Evolutionary conservation across 2,329 filamentous ascomycete genomes (phyloP).

Genomic region (Aspergillus felis): DNA sequence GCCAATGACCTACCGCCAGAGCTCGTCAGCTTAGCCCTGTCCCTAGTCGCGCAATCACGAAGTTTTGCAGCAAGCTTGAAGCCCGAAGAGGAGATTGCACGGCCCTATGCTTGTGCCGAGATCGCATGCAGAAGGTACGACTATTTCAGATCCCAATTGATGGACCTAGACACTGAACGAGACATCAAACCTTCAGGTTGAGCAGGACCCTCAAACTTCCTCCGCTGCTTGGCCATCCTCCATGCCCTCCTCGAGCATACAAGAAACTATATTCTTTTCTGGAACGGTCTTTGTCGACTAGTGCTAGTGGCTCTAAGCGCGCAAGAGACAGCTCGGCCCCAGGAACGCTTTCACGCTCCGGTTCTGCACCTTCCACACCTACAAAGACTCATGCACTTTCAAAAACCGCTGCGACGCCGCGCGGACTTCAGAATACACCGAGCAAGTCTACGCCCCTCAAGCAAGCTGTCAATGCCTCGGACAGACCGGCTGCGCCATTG

Average conservation of each 20-base stretch:
- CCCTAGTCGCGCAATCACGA: slow-evolving; percentile 75
- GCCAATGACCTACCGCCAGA: slow-evolving; percentile 62
- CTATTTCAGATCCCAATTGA: neutral
- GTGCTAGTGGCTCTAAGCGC: slow-evolving; percentile 33
- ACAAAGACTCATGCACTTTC: slow-evolving; percentile 29
- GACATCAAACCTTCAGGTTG: slow-evolving; percentile 50
- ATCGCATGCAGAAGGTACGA: slow-evolving; percentile 79
- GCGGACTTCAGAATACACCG: slow-evolving; percentile 37
- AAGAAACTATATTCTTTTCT: slow-evolving; percentile 79
- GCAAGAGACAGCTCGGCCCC: slow-evolving; percentile 30
- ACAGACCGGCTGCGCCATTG: slow-evolving; percentile 16
- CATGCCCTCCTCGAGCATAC: slow-evolving; percentile 75
- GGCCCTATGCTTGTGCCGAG: slow-evolving; percentile 78
- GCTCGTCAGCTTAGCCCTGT: slow-evolving; percentile 68
- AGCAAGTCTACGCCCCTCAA: slow-evolving; percentile 40
- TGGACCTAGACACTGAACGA: neutral
- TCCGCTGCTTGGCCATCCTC: slow-evolving; percentile 68
- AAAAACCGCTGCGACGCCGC: slow-evolving; percentile 25
- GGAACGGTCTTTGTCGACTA: slow-evolving; percentile 59
- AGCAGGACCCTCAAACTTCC: slow-evolving; percentile 75
- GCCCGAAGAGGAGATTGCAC: slow-evolving; percentile 81
- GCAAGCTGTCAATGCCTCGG: slow-evolving; percentile 26
- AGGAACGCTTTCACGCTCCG: slow-evolving; percentile 25
- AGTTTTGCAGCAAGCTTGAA: slow-evolving; percentile 73
- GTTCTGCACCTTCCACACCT: slow-evolving; percentile 38